Evolutionary conservation across 2,329 filamentous ascomycete species (phyloP).

Genomic region (Alternaria triticimaculans): DNA sequence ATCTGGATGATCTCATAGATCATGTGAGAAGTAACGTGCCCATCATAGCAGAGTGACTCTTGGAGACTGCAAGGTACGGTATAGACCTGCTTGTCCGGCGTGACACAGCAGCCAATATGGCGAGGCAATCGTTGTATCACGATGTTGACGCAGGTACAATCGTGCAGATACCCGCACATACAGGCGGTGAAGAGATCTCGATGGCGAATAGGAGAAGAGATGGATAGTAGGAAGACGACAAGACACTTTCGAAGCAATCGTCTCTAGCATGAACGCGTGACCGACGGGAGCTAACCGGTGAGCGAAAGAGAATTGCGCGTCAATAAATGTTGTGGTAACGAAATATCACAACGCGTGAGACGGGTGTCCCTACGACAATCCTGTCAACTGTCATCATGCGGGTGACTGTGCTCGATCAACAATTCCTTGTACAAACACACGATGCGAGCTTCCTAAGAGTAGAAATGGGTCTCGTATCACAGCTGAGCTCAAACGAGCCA

Average conservation of each 20-base stretch:
- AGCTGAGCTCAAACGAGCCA: neutral
- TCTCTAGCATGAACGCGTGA: neutral
- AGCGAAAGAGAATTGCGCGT: neutral
- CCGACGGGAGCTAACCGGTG: neutral
- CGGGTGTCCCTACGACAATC: slow-evolving; percentile 16
- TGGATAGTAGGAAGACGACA: neutral
- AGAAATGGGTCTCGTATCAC: neutral
- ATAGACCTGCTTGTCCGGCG: slow-evolving; percentile 1
- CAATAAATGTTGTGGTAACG: slow-evolving; percentile 17
- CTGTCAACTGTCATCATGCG: slow-evolving; percentile 30
- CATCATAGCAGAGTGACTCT: slow-evolving; percentile 1
- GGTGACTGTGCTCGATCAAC: slow-evolving; percentile 21
- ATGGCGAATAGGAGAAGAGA: neutral
- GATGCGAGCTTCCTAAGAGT: neutral
- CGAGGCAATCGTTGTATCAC: slow-evolving; percentile 19
- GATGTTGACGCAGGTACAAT: slow-evolving; percentile 23
- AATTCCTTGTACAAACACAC: neutral
- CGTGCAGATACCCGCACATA: slow-evolving; percentile 16
- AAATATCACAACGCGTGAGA: slow-evolving; percentile 4
- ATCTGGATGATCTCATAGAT: neutral
- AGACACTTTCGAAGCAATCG: neutral
- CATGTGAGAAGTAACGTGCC: neutral
- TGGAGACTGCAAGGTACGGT: slow-evolving; percentile 17
- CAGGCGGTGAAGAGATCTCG: neutral
- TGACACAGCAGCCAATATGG: slow-evolving; percentile 19